Conservation (phyloP, 176 grass and related monocot genomes). For the Elaeis guineensis region DNA sequence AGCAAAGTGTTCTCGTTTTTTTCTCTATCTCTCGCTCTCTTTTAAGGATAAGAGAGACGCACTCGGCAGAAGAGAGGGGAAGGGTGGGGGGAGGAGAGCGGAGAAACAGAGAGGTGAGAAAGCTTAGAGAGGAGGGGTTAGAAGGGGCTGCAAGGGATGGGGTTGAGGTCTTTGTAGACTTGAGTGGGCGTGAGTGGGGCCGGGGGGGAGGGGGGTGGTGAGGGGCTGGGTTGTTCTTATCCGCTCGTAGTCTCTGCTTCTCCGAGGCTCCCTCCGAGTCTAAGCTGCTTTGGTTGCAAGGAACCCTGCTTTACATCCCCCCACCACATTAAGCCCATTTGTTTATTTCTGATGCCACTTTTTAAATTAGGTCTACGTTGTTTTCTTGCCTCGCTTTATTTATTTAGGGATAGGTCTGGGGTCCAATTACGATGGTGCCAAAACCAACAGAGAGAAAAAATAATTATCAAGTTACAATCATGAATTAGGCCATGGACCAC, state of each 20-base stretch:
- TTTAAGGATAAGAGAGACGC: no score
- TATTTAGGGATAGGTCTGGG: no score
- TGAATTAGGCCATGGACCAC: no score
- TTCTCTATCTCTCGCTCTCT: background rate
- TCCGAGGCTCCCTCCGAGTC: background rate
- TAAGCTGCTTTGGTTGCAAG: constrained; percentile 20
- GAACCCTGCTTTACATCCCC: background rate
- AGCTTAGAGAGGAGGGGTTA: no score
- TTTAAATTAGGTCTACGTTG: no score
- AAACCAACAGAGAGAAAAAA: background rate
- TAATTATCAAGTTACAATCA: background rate
- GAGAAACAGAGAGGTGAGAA: no score
- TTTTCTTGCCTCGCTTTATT: background rate
- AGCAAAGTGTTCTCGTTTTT: background rate
- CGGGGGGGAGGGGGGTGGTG: background rate
- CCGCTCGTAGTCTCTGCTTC: constrained; percentile 7
- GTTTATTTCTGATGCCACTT: constrained; percentile 5
- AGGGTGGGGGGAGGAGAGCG: no score
- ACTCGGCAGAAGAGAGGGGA: no score
- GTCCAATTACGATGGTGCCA: background rate
- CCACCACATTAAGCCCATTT: background rate
- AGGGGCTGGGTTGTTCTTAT: constrained; percentile 40
- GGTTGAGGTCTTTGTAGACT: no score
- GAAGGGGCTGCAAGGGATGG: no score
- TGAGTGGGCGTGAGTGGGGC: no score